These are phyloP conservation scores for Pseudopyrenochaeta lycopersici DNA, from an alignment of 2,329 filamentous ascomycete species.

Conservation along the genomic window DNA sequence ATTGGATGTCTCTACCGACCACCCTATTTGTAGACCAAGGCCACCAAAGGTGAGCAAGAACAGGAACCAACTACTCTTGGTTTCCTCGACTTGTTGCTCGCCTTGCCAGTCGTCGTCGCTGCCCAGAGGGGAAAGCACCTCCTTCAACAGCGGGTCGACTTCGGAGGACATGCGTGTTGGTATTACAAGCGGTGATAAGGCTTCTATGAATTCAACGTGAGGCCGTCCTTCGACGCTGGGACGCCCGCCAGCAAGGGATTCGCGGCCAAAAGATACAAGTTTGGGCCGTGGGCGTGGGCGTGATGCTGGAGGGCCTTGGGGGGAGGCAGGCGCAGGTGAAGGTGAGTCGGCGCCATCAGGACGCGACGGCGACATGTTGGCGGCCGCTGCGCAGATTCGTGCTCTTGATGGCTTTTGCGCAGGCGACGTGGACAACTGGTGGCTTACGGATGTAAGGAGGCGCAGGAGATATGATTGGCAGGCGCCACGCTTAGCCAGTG, in stretches of 20 bases:
- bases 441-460: constrained; percentile 14
- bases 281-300: constrained; percentile 38
- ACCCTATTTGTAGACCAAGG: constrained; percentile 89
- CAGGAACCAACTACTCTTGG: constrained; percentile 86
- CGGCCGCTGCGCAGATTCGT: constrained; percentile 18
- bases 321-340: constrained; percentile 24
- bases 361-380: constrained; percentile 26
- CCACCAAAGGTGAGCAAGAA: constrained; percentile 86
- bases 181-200: constrained; percentile 46
- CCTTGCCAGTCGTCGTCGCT: constrained; percentile 53
- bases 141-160: constrained; percentile 43
- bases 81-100: constrained; percentile 63
- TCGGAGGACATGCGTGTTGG: constrained; percentile 41
- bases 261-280: constrained; percentile 47
- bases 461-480: constrained; percentile 23
- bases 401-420: constrained; percentile 18
- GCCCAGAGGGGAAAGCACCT: constrained; percentile 41
- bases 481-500: constrained; percentile 3
- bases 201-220: constrained; percentile 41
- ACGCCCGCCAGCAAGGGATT: constrained; percentile 28
- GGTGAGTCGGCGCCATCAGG: constrained; percentile 12
- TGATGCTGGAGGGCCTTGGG: constrained; percentile 12
- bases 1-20: constrained; percentile 94
- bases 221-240: constrained; percentile 24
- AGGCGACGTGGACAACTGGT: constrained; percentile 23